Base-by-base conservation (phyloP, 768 basidiomycete genomes). In the Rhodotorula diobovata region DNA sequence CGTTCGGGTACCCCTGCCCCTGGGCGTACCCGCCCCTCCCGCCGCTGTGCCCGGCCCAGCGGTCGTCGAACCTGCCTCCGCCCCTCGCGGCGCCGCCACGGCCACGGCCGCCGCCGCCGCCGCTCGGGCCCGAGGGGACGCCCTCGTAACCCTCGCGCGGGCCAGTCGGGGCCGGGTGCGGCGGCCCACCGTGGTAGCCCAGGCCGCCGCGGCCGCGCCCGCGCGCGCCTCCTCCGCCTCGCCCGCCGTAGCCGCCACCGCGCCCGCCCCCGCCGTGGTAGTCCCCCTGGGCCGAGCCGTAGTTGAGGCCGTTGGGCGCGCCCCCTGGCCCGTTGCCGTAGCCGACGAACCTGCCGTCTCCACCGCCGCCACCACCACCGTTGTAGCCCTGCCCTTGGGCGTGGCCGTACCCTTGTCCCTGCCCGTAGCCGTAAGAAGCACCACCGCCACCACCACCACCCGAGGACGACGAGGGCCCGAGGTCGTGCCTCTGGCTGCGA, bases 131-230 rank as follows among this genome's bases (percentile, higher is more conserved):
- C 11, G 79, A 77, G 12, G 81, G 76, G n/a, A 80, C 73, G 30
- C 79, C 59, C 74, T 86, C 87, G 66, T 81, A 79, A 32, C 90
- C 85, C 43, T 32, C 34, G 39, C 48, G 72, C 69, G 93, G 91
- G 11, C 88, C 93, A 8, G 90, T 90, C 8, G 93, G 93, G 16
- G 91, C n/a, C n/a, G n/a, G n/a, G n/a, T n/a, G 53, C 20, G 67
- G 41, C 14, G 37, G 61, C 1, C 48, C 62, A 20, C 39, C 35
- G 43, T 50, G 30, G 67, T 66, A 72, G 14, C 76, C 70, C 4
- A 67, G 56, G 11, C 71, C 67, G 12, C 66, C 66, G n/a, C 62
- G 41, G 2, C 76, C 74, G 15, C 66, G 39, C 30, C 70, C 61
- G 1, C 61, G 50, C 21, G 50, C 65, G 12, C 51, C 34, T 28